These are phyloP conservation scores for Trichoderma sp. DNA, from an alignment of 2,329 filamentous ascomycete genomes.

Conservation along the genomic window DNA sequence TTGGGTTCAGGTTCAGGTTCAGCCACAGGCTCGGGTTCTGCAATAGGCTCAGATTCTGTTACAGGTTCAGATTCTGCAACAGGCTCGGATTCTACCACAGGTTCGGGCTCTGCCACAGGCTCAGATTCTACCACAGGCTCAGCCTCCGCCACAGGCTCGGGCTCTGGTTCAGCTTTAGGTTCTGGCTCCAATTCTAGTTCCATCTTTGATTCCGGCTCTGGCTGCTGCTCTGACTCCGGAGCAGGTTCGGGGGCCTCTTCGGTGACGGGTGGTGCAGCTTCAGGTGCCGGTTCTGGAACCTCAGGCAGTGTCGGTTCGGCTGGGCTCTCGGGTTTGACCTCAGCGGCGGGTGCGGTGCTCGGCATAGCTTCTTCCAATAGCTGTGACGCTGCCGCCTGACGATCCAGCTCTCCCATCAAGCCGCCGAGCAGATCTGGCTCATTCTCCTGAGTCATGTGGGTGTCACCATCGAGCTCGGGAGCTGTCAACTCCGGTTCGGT, in stretches of 20 bases:
- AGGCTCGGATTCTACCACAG: not conserved
- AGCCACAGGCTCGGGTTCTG: too few relatives aligned
- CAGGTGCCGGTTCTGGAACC: not conserved
- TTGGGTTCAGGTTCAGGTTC: not conserved
- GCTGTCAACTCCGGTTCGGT: conserved; percentile 24
- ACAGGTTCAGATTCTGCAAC: not conserved
- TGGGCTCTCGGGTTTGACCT: conserved; percentile 15
- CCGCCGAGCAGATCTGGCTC: conserved; percentile 48
- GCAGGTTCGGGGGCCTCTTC: not conserved
- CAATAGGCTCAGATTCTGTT: too few relatives aligned
- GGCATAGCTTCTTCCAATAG: not conserved
- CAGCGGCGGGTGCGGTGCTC: not conserved
- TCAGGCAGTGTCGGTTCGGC: not conserved
- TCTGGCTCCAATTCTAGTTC: not conserved
- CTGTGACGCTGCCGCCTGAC: conserved; percentile 32
- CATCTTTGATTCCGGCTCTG: not conserved
- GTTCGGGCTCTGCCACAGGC: not conserved
- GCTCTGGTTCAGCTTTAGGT: not conserved
- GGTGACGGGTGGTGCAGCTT: not conserved
- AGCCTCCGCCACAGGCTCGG: not conserved
- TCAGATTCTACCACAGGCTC: not conserved
- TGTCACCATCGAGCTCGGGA: not conserved
- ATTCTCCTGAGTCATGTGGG: not conserved
- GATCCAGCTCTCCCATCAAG: conserved; percentile 48
- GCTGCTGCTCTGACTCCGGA: not conserved